These are phyloP conservation scores for Fusarium euwallaceae DNA, from an alignment of 2,329 filamentous ascomycete species.

Conservation along the genomic window DNA sequence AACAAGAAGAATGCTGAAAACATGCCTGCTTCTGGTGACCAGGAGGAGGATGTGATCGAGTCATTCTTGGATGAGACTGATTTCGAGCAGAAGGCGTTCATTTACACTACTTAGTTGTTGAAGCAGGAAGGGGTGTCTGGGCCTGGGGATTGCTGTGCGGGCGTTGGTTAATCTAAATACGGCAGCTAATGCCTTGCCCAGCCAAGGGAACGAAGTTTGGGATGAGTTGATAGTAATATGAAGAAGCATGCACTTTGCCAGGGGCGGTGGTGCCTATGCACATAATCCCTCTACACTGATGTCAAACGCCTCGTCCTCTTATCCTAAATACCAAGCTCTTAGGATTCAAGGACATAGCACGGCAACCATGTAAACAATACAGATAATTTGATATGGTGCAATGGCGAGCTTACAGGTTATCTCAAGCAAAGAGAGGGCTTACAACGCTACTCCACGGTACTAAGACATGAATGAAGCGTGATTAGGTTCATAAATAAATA, in stretches of 20 bases:
- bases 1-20: conserved; percentile 3
- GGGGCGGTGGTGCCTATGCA: neutral
- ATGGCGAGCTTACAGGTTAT: neutral
- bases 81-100: conserved; percentile 14
- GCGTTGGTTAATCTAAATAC: neutral
- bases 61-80: conserved; percentile 18
- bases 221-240: neutral
- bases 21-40: neutral
- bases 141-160: neutral
- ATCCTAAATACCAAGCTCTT: neutral
- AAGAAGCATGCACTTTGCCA: neutral
- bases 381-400: neutral
- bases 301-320: neutral
- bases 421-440: neutral
- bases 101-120: conserved; percentile 9
- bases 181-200: neutral
- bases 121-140: neutral
- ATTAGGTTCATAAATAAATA: neutral
- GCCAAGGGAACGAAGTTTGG: neutral
- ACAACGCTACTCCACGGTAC: neutral
- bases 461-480: neutral
- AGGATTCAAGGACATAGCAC: too few relatives aligned
- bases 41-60: conserved; percentile 2
- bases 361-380: neutral
- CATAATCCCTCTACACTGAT: neutral